Base-by-base conservation (phyloP, 2,329 filamentous ascomycete genomes). In the Tolypocladium ovalisporum region DNA sequence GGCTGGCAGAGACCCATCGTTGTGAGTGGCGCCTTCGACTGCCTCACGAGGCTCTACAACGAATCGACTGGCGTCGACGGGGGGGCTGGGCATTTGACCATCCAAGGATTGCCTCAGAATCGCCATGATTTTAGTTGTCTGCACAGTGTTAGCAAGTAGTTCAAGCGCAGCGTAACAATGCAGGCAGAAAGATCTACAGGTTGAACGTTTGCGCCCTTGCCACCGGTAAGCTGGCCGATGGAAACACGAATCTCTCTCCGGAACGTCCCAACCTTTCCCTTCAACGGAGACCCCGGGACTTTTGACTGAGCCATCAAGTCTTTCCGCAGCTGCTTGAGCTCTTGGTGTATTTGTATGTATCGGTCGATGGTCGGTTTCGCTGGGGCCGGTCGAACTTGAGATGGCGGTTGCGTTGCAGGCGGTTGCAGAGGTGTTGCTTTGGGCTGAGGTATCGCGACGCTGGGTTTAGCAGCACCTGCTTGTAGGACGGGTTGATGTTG, bases 161-260 rank as follows among this genome's bases (percentile, higher is more conserved):
- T 24, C 5, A 42, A 39, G 36, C 8, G 47, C 2, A 19, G 47
- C 9, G 47, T 12, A 51, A 22, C 17, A 42, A 22, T n/a, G 9
- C 15, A 27, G 17, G 12, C 17, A 3, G 17, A 19, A 15, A 10
- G 27, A 68, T 73, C 66, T 69, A 75, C 74, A 42, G 71, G 69
- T 42, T 68, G 65, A 2, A 64, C 63, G 64, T 90, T 90, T 27
- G 79, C 79, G 13, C 79, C 81, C 63, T 81, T 85, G 57, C 82
- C 86, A 42, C 79, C 80, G 1, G 85, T 87, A 34, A 91, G 73
- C 67, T 94, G 89, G 8, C 90, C 89, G 56, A 93, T 80, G 22
- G 80, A 84, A 64, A 86, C 88, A 42, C 82, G 81, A 56, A 94
- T 84, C 47, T 85, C 81, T 58, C 89, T 79, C 44, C 89, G 80